Percentiles rank a stretch among this genome's conserved stretches.
Conservation (phyloP, 106 monocot genomes). For the Phalaenopsis equestris region DNA sequence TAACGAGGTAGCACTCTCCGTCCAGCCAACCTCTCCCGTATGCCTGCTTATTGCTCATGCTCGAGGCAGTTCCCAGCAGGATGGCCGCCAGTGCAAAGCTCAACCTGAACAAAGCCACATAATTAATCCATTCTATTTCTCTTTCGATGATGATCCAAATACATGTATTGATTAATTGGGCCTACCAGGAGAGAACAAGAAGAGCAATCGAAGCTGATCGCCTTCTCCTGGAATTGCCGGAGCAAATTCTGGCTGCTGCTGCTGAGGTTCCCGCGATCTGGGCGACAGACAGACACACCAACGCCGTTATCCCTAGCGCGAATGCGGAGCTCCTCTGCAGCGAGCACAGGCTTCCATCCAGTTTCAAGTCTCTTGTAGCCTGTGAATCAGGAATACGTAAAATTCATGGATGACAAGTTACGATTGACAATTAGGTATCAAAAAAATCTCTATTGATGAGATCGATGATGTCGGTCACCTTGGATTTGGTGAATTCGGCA, state of each 20-base stretch:
- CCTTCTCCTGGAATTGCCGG: background rate
- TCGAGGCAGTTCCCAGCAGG: constrained; percentile 49
- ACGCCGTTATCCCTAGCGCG: constrained; percentile 53
- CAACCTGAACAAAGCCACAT: constrained; percentile 26
- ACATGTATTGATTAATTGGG: background rate
- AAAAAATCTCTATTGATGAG: background rate
- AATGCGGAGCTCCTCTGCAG: constrained; percentile 57
- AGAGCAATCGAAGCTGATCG: constrained; percentile 17
- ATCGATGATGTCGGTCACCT: constrained; percentile 18
- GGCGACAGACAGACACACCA: constrained; percentile 50
- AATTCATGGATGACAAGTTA: too few species aligned
- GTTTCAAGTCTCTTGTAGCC: constrained; percentile 42
- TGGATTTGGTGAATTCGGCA: constrained; percentile 59
- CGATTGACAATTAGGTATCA: background rate
- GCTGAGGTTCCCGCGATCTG: constrained; percentile 52
- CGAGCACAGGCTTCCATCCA: constrained; percentile 76
- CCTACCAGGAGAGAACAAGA: constrained; percentile 59
- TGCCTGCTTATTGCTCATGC: constrained; percentile 66
- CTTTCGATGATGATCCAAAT: background rate
- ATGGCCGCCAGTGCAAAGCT: constrained; percentile 43
- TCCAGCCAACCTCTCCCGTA: constrained; percentile 84
- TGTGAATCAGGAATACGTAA: background rate
- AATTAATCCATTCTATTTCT: background rate
- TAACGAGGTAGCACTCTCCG: constrained; percentile 72
- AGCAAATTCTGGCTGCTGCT: constrained; percentile 17